phyloP scores from a whole-genome alignment of 2,329 filamentous ascomycete species.

The Hymenoscyphus repandus region DNA sequence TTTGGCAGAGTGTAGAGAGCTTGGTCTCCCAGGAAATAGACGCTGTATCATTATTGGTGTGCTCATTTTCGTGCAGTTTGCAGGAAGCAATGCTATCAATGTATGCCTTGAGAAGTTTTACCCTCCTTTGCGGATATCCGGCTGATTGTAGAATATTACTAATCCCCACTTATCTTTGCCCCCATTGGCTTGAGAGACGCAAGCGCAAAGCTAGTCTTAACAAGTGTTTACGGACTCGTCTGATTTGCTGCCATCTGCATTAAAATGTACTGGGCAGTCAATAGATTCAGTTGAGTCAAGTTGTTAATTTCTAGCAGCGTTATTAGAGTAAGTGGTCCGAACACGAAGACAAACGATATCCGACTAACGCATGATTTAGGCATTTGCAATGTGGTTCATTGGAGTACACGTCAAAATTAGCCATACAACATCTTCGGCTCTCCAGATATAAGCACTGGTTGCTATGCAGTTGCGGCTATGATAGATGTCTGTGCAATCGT shows the following conservation, averaged over 20 bases:
- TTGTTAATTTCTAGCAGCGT: constrained; percentile 37
- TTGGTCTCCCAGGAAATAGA: constrained; percentile 53
- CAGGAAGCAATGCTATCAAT: constrained; percentile 57
- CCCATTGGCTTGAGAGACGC: constrained; percentile 48
- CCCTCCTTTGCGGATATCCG: too few relatives aligned
- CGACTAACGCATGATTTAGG: constrained; percentile 4
- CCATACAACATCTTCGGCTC: constrained; percentile 26
- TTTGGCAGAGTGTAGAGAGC: constrained; percentile 33
- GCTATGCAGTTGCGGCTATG: constrained; percentile 11
- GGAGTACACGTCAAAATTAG: constrained; percentile 37
- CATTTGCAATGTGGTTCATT: constrained; percentile 39
- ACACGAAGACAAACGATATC: neutral
- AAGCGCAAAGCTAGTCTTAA: constrained; percentile 50
- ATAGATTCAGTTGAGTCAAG: constrained; percentile 36
- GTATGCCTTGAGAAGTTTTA: too few relatives aligned
- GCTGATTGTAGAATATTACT: too few relatives aligned
- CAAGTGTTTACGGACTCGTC: constrained; percentile 51
- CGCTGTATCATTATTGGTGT: constrained; percentile 56
- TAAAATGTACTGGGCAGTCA: constrained; percentile 38
- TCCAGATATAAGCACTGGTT: constrained; percentile 37
- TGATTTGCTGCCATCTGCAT: constrained; percentile 51
- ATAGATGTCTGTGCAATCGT: constrained; percentile 31
- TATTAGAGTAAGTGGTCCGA: constrained; percentile 23
- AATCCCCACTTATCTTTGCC: constrained; percentile 49
- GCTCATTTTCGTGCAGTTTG: constrained; percentile 52